A percentile compares a stretch with the other conserved stretches of the same genome.
Evolutionary conservation across 768 basidiomycete species (phyloP).

Genomic region (Leucosporidium creatinivorum): DNA sequence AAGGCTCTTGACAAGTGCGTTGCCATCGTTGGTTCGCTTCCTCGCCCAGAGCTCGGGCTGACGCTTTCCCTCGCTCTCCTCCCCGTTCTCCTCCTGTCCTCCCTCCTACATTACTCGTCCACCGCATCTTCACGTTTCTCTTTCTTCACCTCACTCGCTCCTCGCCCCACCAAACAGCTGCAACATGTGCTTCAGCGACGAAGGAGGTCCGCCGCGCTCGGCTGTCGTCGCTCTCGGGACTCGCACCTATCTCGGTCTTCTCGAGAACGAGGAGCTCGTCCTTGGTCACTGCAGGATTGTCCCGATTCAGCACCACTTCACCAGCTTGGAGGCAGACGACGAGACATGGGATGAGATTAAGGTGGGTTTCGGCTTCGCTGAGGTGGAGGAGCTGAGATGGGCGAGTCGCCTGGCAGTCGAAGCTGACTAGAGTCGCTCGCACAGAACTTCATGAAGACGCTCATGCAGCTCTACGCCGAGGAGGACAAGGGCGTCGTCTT

Average conservation of each 20-base stretch:
- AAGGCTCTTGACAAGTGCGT: slow-evolving; percentile 72
- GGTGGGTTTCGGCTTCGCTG: slow-evolving; percentile 48
- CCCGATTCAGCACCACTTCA: slow-evolving; percentile 87
- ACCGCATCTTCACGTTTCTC: neutral
- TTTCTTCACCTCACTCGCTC: neutral
- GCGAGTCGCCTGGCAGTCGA: too few relatives aligned
- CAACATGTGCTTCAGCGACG: slow-evolving; percentile 53
- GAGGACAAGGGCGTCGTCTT: slow-evolving; percentile 91
- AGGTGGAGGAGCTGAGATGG: neutral
- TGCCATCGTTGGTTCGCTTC: too few relatives aligned
- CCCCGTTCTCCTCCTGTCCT: too few relatives aligned
- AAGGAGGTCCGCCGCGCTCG: slow-evolving; percentile 79
- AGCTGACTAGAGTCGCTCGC: neutral
- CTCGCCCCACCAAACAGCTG: slow-evolving; percentile 10
- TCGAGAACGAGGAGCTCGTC: slow-evolving; percentile 76
- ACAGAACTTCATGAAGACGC: slow-evolving; percentile 79
- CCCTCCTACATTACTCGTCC: too few relatives aligned
- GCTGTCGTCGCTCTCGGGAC: slow-evolving; percentile 86
- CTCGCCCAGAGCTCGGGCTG: slow-evolving; percentile 58
- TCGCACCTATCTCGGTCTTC: slow-evolving; percentile 82
- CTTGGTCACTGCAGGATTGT: slow-evolving; percentile 90
- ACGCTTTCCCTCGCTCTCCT: neutral
- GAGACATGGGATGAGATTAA: slow-evolving; percentile 97
- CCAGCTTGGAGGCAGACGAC: slow-evolving; percentile 86
- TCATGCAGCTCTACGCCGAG: slow-evolving; percentile 90